Base-by-base conservation (phyloP, 495 filamentous ascomycete species). In the Tetracladium marchalianum region DNA sequence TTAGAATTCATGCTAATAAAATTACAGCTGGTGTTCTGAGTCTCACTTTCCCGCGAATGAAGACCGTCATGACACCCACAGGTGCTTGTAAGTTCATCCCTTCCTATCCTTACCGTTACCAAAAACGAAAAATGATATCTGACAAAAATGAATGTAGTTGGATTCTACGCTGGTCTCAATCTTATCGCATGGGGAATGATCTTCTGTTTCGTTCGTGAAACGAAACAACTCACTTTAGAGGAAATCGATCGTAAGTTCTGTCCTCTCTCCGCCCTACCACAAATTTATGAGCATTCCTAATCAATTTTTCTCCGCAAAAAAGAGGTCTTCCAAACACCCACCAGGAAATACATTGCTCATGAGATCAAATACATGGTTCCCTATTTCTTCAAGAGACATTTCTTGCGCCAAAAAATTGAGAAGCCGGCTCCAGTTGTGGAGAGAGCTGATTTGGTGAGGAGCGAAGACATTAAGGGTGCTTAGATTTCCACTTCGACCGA, bases 141-240 rank as follows among this genome's bases (percentile, higher is more conserved):
- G 22, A 27, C 22, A 7, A 27, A 27, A 27, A 7, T 7, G 7
- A 27, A 27, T 67, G 12, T 75, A 77, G 5, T 78, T 82, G 50
- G 69, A 70, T 78, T 76, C 65, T 84, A 82, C 56, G 78, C 77
- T 1, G 75, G 62, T 11, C 71, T 76, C 61, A 79, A 76, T 61
- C 35, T 77, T 5, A 49, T 78, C n/a, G 75, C 73, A 17, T 77
- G 71, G 67, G 47, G 75, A 34, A 53, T 76, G 47, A 71, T 79
- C 15, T 63, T 77, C 45, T 56, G 73, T 19, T 75, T 76, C 49
- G 69, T 80, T 7, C 72, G 72, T 1, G 75, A 79, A 57, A 78
- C 76, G 4, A 81, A 78, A 57, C 44, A 49, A 52, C 43, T 39
- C 11, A 71, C 66, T 8, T 60, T 72, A 0, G 66, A 71, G 44